Conservation (phyloP, 2,329 filamentous ascomycete genomes). For the Penicillium sumatraense region DNA sequence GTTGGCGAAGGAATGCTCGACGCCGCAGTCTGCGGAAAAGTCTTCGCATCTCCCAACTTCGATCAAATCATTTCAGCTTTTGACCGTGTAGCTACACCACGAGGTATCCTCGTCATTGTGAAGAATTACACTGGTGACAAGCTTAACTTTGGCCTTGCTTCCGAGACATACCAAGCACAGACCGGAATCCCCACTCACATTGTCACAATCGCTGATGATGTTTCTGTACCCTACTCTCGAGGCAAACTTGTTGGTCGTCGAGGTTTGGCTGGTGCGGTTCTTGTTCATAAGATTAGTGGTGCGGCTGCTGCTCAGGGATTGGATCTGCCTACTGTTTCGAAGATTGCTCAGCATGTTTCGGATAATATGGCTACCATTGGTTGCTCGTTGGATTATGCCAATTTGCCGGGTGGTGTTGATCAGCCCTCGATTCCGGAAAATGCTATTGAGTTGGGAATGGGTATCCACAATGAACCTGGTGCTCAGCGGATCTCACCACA, state of each 20-base stretch:
- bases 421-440: conserved; percentile 9
- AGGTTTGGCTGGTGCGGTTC: conserved; percentile 6
- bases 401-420: conserved; percentile 7
- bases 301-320: conserved; percentile 7
- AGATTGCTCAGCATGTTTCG: conserved; percentile 11
- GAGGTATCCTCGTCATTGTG: conserved; percentile 15
- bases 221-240: conserved; percentile 11
- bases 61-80: conserved; percentile 16
- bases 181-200: conserved; percentile 11
- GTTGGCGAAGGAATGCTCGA: conserved; percentile 18
- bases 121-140: conserved; percentile 22
- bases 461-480: conserved; percentile 20
- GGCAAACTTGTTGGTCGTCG: conserved; percentile 13
- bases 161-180: conserved; percentile 14
- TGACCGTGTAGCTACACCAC: conserved; percentile 8
- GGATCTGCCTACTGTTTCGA: conserved; percentile 1
- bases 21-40: conserved; percentile 16
- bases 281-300: conserved; percentile 11
- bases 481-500: conserved; percentile 13
- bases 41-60: conserved; percentile 17
- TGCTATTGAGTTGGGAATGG: conserved; percentile 15
- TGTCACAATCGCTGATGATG: conserved; percentile 14
- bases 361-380: conserved; percentile 14
- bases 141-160: conserved; percentile 18
- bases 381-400: conserved; percentile 11